Base-by-base conservation (phyloP, 2,329 filamentous ascomycete species). In the Acephala macrosclerotiorum region DNA sequence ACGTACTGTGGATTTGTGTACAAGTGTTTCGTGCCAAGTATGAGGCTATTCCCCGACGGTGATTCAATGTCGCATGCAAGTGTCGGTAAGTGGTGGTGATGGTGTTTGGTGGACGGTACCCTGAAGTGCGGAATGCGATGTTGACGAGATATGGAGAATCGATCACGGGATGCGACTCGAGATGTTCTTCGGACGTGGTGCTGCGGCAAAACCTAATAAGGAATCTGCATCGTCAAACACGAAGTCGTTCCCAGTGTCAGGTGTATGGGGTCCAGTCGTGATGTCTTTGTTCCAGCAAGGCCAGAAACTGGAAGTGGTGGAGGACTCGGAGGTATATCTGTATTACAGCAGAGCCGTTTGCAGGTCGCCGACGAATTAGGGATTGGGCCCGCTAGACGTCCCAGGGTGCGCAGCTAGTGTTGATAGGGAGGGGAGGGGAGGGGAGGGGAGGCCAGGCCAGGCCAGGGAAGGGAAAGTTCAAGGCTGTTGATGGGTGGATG, bases 1-100 rank as follows among this genome's bases (percentile, higher is more conserved):
- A 63, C 61, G 29, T 63, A 63, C 61, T 57, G 55, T 57, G 25
- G 26, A 53, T 53, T 26, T 53, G 12, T 53, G 14, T 29, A 25
- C n/a, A n/a, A 2, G 9, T 53, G 25, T 53, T 29, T 53, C 11
- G 12, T 14, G 12, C 12, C 2, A 53, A 29, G 49, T 38, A 3
- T 25, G 55, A 40, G 12, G 33, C 20, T 57, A 57, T 25, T 57
- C 55, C 55, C 55, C 2, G 33, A 36, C 16, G 55, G 55, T n/a
- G 3, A 9, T 57, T 29, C 12, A 20, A 12, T 16, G 22, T 14
- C 14, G 16, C n/a, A 20, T 29, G 14, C 18, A 18, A 20, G 51
- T 55, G 26, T 55, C n/a, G 25, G 22, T 49, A 20, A 38, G 18
- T 36, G 14, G 11, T 20, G 26, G 16, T 33, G 51, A 25, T 33